phyloP scores from a whole-genome alignment of 257 asterid genomes.

The Phtheirospermum japonicum region DNA sequence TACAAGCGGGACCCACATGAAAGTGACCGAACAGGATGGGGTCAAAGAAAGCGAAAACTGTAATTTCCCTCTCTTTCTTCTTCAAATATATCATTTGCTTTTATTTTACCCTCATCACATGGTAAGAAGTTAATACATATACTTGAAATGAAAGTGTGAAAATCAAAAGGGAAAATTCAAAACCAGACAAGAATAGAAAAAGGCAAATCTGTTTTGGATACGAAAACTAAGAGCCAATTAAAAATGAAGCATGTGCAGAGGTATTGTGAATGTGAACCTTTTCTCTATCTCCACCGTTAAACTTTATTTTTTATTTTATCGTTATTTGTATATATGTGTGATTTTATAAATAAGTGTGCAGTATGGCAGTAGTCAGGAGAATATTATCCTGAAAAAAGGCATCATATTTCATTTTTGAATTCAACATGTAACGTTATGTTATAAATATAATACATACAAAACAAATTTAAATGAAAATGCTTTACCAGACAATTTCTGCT shows the following conservation, averaged over 20 bases:
- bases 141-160: neutral
- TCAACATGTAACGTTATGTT: no score
- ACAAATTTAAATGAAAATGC: no score
- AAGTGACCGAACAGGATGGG: conserved; percentile 19
- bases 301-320: no score
- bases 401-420: no score
- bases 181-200: neutral
- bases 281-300: conserved; percentile 27
- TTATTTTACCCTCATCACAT: neutral
- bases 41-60: conserved; percentile 23
- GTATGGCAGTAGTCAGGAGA: no score
- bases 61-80: conserved; percentile 26
- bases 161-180: neutral
- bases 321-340: neutral
- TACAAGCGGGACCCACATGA: conserved; percentile 23
- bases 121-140: neutral
- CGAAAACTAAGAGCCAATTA: conserved; percentile 29
- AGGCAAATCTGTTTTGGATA: conserved; percentile 28
- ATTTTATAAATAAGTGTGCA: no score
- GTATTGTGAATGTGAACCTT: conserved; percentile 21
- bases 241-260: conserved; percentile 30
- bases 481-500: no score
- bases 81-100: conserved; percentile 15
- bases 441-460: no score
- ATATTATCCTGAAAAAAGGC: no score